Evolutionary conservation across 2,329 filamentous ascomycete species (phyloP), one percentile per base, ranked within the genome.

Genomic region (Hysterium pulicare): DNA sequence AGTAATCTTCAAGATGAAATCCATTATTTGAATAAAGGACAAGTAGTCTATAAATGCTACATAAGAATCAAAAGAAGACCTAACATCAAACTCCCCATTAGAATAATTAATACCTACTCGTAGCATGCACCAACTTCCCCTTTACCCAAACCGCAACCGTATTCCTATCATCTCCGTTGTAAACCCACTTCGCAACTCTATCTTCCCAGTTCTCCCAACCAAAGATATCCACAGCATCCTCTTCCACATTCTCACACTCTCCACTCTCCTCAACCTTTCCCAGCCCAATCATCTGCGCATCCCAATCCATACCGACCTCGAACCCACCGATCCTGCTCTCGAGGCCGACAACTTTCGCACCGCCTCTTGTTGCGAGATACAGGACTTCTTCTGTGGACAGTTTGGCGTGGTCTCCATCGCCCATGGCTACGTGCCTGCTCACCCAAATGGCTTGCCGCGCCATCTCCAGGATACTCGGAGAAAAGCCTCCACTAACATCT

Each of bases 131-230:
- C 64, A 94, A 67, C 49, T 82, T 71, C 2, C 93, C 93, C 61
- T 77, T 82, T 2, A 97, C 90, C 91, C 91, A 98, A 4, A 98
- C 93, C 53, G 77, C 82, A 55, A 77, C 77, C 2, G 90, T 91
- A 66, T 97, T 97, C 53, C 91, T 76, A 69, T 97, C 93, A 71
- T 97, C 90, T 0, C 93, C 93, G 51, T 81, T 86, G 69, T 87
- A 98, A 47, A 97, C 74, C 93, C 93, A 98, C 74, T 98, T 98
- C 40, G 88, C 87, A 9, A 97, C 71, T 58, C 75, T 81, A 58
- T 97, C 88, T 30, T 85, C 81, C 88, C 87, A 94, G n/a, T 61
- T 79, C 76, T 97, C 91, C 79, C 84, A 89, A 1, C 90, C 90
- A 72, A 96, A 98, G 0, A 96, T 66, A 66, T 96, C 90, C 0